Percentiles rank a stretch among this genome's conserved stretches.
Evolutionary conservation across 2,329 filamentous ascomycete genomes (phyloP).

Genomic region (Aspergillus brunneoviolaceus): DNA sequence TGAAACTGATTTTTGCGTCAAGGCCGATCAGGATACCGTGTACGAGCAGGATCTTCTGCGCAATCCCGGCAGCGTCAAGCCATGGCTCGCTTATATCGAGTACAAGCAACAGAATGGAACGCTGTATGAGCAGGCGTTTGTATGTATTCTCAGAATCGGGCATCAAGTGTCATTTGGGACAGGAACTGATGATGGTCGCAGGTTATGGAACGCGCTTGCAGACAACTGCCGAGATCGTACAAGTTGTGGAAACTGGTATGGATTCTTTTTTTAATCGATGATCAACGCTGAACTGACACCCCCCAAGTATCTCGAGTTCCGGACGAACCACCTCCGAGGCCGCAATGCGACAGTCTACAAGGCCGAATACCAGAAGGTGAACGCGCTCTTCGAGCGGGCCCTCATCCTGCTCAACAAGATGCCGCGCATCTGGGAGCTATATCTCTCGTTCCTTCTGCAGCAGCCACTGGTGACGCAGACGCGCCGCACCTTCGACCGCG

Average conservation of each 20-base stretch:
- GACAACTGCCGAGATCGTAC: slow-evolving; percentile 87
- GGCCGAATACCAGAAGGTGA: slow-evolving; percentile 87
- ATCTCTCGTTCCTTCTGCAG: slow-evolving; percentile 82
- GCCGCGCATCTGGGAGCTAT: slow-evolving; percentile 98
- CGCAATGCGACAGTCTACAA: slow-evolving; percentile 79
- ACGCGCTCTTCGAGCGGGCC: slow-evolving; percentile 88
- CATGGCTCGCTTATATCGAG: slow-evolving; percentile 91
- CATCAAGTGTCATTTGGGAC: neutral
- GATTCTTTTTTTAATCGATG: slow-evolving; percentile 12
- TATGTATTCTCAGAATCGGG: slow-evolving; percentile 32
- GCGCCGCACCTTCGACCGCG: slow-evolving; percentile 85
- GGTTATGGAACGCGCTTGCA: slow-evolving; percentile 86
- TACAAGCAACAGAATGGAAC: slow-evolving; percentile 87
- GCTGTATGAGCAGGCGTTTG: slow-evolving; percentile 78
- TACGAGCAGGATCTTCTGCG: slow-evolving; percentile 96
- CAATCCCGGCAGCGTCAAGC: slow-evolving; percentile 80
- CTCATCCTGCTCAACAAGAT: slow-evolving; percentile 96
- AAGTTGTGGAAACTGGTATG: slow-evolving; percentile 94
- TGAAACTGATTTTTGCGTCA: slow-evolving; percentile 24
- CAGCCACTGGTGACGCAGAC: slow-evolving; percentile 90
- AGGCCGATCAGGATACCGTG: slow-evolving; percentile 84
- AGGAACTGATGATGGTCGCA: slow-evolving; percentile 21
- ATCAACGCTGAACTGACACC: slow-evolving; percentile 19
- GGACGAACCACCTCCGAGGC: slow-evolving; percentile 75
- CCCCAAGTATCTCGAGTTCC: slow-evolving; percentile 75